phyloP scores from a whole-genome alignment of 2,329 filamentous ascomycete species.

The Fusarium floridanum region DNA sequence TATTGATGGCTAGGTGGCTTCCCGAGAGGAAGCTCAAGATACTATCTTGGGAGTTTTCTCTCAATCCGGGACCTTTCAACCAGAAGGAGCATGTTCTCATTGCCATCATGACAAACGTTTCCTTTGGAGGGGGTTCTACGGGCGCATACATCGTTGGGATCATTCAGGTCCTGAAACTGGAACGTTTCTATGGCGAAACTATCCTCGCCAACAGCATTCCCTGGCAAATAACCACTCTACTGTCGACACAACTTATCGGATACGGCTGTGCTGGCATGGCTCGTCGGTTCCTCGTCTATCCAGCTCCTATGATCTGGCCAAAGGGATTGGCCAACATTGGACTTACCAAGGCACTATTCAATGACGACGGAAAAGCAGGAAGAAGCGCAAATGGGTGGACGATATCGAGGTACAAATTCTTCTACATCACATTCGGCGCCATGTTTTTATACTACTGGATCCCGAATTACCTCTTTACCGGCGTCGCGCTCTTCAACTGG shows the following conservation, averaged over 20 bases:
- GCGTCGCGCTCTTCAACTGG: conserved; percentile 62
- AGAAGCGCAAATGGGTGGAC: conserved; percentile 41
- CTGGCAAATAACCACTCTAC: conserved; percentile 61
- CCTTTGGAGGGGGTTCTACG: conserved; percentile 48
- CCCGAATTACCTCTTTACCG: conserved; percentile 63
- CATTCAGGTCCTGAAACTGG: conserved; percentile 60
- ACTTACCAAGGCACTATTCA: conserved; percentile 49
- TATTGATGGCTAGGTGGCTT: conserved; percentile 47
- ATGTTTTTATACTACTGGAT: conserved; percentile 68
- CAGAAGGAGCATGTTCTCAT: conserved; percentile 68
- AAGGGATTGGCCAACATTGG: conserved; percentile 61
- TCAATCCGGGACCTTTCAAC: conserved; percentile 64
- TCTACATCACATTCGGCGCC: conserved; percentile 54
- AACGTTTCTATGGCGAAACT: conserved; percentile 60
- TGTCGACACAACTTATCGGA: conserved; percentile 65
- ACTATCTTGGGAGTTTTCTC: conserved; percentile 43
- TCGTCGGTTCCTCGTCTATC: conserved; percentile 63
- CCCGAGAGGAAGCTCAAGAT: conserved; percentile 17
- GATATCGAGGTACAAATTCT: conserved; percentile 55
- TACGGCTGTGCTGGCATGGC: conserved; percentile 64
- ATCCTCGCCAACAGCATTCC: conserved; percentile 49
- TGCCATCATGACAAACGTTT: conserved; percentile 68
- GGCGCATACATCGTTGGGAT: conserved; percentile 60
- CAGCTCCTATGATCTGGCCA: conserved; percentile 65
- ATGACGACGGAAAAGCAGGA: conserved; percentile 34